A percentile compares a stretch with the other conserved stretches of the same genome.
Evolutionary conservation across 2,329 filamentous ascomycete species (phyloP).

Genomic region (Cytospora piceae): DNA sequence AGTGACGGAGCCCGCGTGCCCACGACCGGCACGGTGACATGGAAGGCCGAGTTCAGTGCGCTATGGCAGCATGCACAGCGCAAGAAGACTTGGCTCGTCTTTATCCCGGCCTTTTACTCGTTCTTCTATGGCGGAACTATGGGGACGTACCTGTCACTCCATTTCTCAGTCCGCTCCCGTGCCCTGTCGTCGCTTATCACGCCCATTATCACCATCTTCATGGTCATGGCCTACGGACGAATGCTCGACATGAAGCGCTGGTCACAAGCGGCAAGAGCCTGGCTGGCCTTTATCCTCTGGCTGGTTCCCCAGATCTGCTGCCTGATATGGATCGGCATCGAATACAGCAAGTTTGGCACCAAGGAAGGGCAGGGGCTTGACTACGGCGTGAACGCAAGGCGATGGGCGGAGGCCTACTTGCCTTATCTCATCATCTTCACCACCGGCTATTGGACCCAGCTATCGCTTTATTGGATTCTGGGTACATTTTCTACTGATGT

Average conservation of each 20-base stretch:
- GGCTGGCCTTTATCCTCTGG: slow-evolving; percentile 38
- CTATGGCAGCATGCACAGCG: slow-evolving; percentile 33
- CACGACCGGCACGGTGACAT: slow-evolving; percentile 30
- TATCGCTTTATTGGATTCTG: slow-evolving; percentile 43
- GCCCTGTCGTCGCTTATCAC: slow-evolving; percentile 36
- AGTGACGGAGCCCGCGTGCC: slow-evolving; percentile 35
- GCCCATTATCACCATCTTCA: slow-evolving; percentile 38
- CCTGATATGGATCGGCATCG: slow-evolving; percentile 39
- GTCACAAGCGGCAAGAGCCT: slow-evolving; percentile 37
- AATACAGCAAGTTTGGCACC: slow-evolving; percentile 24
- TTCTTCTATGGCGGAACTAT: slow-evolving; percentile 45
- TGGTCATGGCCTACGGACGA: slow-evolving; percentile 32
- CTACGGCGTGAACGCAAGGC: slow-evolving; percentile 19
- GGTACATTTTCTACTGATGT: slow-evolving; percentile 43
- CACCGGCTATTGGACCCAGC: slow-evolving; percentile 30
- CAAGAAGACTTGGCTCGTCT: slow-evolving; percentile 40
- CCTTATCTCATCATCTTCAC: slow-evolving; percentile 30
- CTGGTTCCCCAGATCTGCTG: slow-evolving; percentile 36
- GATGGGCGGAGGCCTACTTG: slow-evolving; percentile 29
- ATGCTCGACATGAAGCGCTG: slow-evolving; percentile 33
- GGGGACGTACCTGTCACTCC: slow-evolving; percentile 41
- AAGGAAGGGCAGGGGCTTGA: slow-evolving; percentile 11
- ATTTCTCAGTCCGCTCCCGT: slow-evolving; percentile 41
- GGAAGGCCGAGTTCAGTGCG: slow-evolving; percentile 34
- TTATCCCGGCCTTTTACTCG: slow-evolving; percentile 42